These are phyloP conservation scores for Marchantia paleacea DNA, from an alignment of 225 moss, liverwort and hornwort species.

Conservation along the genomic window DNA sequence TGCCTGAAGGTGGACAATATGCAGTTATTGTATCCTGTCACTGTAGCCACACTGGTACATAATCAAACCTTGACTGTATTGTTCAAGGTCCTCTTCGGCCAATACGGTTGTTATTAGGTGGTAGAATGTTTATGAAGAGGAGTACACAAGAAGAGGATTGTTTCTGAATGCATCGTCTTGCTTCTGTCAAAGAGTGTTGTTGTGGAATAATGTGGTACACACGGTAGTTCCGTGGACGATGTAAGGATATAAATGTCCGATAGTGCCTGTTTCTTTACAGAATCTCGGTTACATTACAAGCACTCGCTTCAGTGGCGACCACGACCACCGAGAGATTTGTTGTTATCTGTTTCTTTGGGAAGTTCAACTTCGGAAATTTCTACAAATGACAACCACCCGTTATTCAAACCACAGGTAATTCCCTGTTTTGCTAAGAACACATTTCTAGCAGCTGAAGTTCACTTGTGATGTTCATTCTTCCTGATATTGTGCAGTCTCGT, in stretches of 20 bases:
- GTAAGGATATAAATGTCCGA: no score
- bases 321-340: slow-evolving; percentile 75
- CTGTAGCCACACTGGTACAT: slow-evolving; percentile 85
- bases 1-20: slow-evolving; percentile 65
- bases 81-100: no score
- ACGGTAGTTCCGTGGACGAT: no score
- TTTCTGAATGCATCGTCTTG: background rate
- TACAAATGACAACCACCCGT: slow-evolving; percentile 57
- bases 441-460: background rate
- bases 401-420: slow-evolving; percentile 73
- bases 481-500: background rate
- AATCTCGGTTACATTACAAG: slow-evolving; percentile 87
- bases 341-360: slow-evolving; percentile 85
- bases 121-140: background rate
- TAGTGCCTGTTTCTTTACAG: slow-evolving; percentile 34
- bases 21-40: slow-evolving; percentile 91
- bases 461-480: background rate
- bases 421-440: background rate
- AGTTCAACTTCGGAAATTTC: slow-evolving; percentile 45
- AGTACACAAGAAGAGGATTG: background rate
- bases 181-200: background rate
- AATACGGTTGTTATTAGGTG: no score
- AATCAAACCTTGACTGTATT: background rate
- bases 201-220: background rate
- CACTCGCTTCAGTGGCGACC: slow-evolving; percentile 91